Evolutionary conservation across 768 basidiomycete species (phyloP).

Genomic region (Russula emetica): DNA sequence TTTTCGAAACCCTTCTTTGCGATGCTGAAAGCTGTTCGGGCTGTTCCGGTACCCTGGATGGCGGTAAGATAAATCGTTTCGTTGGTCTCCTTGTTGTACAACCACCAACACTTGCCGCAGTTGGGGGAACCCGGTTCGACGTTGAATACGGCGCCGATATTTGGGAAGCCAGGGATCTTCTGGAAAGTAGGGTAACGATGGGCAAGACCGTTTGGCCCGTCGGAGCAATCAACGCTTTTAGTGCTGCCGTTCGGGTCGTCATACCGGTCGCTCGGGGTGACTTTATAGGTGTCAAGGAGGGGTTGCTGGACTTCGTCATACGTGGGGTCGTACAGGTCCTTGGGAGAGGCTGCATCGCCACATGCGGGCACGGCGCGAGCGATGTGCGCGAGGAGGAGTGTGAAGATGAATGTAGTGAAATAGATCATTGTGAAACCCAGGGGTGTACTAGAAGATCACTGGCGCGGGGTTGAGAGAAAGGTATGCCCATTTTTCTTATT

Average conservation of each 20-base stretch:
- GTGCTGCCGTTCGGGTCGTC: conserved; percentile 43
- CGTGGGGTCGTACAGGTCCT: background rate
- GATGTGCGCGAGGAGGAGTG: conserved; percentile 2
- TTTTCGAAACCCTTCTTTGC: too few relatives aligned
- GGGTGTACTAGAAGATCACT: background rate
- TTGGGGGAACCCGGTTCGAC: conserved; percentile 54
- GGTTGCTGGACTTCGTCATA: background rate
- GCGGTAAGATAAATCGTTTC: too few relatives aligned
- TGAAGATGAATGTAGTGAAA: background rate
- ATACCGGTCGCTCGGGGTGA: conserved; percentile 32
- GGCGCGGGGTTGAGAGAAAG: background rate
- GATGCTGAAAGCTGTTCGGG: too few relatives aligned
- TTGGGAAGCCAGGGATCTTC: conserved; percentile 50
- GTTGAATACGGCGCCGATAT: conserved; percentile 52
- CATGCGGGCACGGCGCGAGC: background rate
- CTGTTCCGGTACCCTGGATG: too few relatives aligned
- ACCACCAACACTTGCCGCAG: conserved; percentile 55
- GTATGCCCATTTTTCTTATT: conserved; percentile 1
- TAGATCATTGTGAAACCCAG: background rate
- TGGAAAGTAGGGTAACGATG: conserved; percentile 47
- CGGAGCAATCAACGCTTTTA: conserved; percentile 44
- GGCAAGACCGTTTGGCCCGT: too few relatives aligned
- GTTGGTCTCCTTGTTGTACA: too few relatives aligned
- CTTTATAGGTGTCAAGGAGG: too few relatives aligned
- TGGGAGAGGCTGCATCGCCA: background rate